Base-by-base conservation (phyloP, 1,139 yeast genomes). In the Kluyveromyces sp. region DNA sequence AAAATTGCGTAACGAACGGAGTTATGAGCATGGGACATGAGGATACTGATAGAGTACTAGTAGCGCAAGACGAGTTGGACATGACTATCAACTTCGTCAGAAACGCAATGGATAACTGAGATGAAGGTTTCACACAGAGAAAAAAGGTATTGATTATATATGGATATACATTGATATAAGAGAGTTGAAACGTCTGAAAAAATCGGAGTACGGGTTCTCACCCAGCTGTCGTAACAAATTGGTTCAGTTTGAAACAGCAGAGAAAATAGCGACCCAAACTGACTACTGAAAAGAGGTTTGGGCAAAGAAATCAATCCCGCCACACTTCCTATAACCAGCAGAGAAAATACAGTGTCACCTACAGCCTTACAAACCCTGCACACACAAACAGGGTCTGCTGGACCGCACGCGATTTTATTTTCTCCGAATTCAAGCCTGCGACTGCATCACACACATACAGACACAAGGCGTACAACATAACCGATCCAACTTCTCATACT, bases 81-180 rank as follows among this genome's bases (percentile, higher is more conserved):
- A 64, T 60, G 42, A 61, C 64, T 1, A 61, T 61, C 3, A 60
- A 56, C 42, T 61, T 61, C 47, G 61, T 61, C 57, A 49, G 64
- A 39, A 47, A 64, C 28, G 64, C 64, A 20, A 45, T 61, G 25
- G 65, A 60, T 34, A 42, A 42, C 26, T 42, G 33, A 22, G 33
- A 30, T 12, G 12, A 15, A 30, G 7, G 16, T 12, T n/a, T n/a
- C 16, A 30, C 16, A 30, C 13, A 15, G 16, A n/a, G 13, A 30
- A 30, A 30, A 15, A 30, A n/a, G 16, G 16, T 22, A 22, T 22
- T 22, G 26, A 22, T 22, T 22, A 22, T 22, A 22, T 22, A 22
- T 22, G 26, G 26, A 9, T 22, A 22, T 16, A 16, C 9, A 22
- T 3, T 13, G 3, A 2, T 15, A 31, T 15, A 31, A 13, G 4